Percentiles rank a stretch among this genome's conserved stretches.
Evolutionary conservation across 768 basidiomycete genomes (phyloP).

Genomic region (Boletus rufocinnamomeus): DNA sequence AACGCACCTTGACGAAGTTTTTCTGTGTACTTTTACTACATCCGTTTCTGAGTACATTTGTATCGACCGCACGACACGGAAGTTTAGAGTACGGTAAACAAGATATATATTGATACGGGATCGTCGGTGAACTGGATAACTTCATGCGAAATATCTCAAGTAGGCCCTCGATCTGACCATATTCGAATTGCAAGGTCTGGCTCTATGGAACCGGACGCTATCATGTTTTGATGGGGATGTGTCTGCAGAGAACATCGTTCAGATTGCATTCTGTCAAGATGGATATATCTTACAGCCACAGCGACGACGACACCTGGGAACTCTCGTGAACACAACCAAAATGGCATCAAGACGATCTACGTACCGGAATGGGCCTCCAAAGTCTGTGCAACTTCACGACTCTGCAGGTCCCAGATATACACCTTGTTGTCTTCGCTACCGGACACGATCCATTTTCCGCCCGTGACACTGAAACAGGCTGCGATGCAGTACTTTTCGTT

Average conservation of each 20-base stretch:
- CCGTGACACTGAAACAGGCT: conserved; percentile 82
- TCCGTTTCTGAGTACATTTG: conserved; percentile 9
- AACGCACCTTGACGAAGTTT: not conserved
- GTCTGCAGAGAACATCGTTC: conserved; percentile 47
- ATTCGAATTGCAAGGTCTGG: conserved; percentile 80
- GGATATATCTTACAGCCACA: conserved; percentile 64
- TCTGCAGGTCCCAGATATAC: conserved; percentile 91
- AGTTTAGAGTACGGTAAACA: conserved; percentile 7
- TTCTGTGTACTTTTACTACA: conserved; percentile 18
- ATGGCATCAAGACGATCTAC: conserved; percentile 7
- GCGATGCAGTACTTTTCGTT: conserved; percentile 86
- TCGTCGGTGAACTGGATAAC: conserved; percentile 1
- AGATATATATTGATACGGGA: conserved; percentile 10
- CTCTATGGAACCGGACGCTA: conserved; percentile 86
- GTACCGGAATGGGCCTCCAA: conserved; percentile 74
- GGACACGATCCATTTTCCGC: conserved; percentile 86
- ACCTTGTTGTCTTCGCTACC: conserved; percentile 91
- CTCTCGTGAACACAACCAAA: conserved; percentile 4
- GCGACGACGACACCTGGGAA: conserved; percentile 64
- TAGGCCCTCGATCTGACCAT: conserved; percentile 62
- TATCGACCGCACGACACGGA: conserved; percentile 7
- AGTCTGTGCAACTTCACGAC: conserved; percentile 79
- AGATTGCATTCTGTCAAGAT: not conserved
- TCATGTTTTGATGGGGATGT: conserved; percentile 83
- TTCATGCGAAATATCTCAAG: conserved; percentile 8